Percentiles rank a stretch among this genome's conserved stretches.
These are phyloP conservation scores for Colletotrichum zoysiae DNA, from an alignment of 2,329 filamentous ascomycete species.

Conservation along the genomic window DNA sequence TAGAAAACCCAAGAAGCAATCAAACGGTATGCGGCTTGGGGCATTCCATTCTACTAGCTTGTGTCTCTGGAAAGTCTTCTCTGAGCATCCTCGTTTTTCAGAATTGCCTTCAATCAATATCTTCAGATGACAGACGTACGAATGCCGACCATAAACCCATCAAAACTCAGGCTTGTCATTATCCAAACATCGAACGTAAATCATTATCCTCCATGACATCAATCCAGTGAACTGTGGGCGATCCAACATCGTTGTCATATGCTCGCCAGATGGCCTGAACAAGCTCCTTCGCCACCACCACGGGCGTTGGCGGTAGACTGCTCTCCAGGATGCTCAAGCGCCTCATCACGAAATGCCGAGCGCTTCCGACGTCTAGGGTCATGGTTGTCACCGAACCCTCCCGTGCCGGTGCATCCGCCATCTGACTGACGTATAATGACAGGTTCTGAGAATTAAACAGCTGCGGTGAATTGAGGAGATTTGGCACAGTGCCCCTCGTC, in stretches of 20 bases:
- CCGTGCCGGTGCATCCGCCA: slow-evolving; percentile 37
- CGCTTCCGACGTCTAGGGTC: slow-evolving; percentile 53
- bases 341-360: slow-evolving; percentile 55
- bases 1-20: not conserved
- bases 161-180: not conserved
- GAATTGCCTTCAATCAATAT: not conserved
- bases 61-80: not conserved
- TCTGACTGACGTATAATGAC: slow-evolving; percentile 37
- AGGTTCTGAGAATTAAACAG: slow-evolving; percentile 26
- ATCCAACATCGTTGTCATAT: slow-evolving; percentile 54
- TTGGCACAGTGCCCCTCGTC: slow-evolving; percentile 20
- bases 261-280: slow-evolving; percentile 57
- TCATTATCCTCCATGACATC: slow-evolving; percentile 56
- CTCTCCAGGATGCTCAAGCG: slow-evolving; percentile 55
- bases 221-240: slow-evolving; percentile 55
- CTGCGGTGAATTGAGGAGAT: slow-evolving; percentile 23
- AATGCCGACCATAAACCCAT: not conserved
- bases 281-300: slow-evolving; percentile 56
- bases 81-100: not conserved
- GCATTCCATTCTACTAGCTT: not conserved
- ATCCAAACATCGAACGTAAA: slow-evolving; percentile 52
- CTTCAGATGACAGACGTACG: not conserved
- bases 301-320: slow-evolving; percentile 56
- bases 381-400: slow-evolving; percentile 41
- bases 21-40: not conserved